Conservation (phyloP, 2,329 filamentous ascomycete species). For the Alternaria arbusti region DNA sequence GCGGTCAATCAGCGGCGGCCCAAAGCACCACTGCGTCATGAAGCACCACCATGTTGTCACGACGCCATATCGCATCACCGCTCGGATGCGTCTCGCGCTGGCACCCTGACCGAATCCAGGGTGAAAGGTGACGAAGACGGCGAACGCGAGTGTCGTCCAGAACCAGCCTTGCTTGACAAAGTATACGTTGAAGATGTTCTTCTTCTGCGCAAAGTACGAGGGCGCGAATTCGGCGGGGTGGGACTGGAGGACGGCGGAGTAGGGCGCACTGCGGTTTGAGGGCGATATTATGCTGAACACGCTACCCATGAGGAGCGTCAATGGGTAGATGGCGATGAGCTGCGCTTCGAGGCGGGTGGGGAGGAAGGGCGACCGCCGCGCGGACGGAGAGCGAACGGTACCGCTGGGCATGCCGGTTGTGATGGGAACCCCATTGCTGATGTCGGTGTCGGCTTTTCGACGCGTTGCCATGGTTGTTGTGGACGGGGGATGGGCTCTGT, state of each 20-base stretch:
- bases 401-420: slow-evolving; percentile 33
- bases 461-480: slow-evolving; percentile 37
- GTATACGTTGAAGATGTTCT: slow-evolving; percentile 87
- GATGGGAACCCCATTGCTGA: slow-evolving; percentile 19
- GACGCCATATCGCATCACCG: slow-evolving; percentile 70
- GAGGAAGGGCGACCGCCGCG: slow-evolving; percentile 63
- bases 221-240: slow-evolving; percentile 67
- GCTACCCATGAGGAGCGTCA: slow-evolving; percentile 79
- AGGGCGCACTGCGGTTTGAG: slow-evolving; percentile 65
- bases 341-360: slow-evolving; percentile 72
- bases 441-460: slow-evolving; percentile 36
- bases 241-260: slow-evolving; percentile 68
- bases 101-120: slow-evolving; percentile 59
- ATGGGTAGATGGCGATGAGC: slow-evolving; percentile 74
- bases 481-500: not conserved
- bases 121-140: slow-evolving; percentile 72
- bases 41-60: slow-evolving; percentile 82
- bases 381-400: slow-evolving; percentile 30
- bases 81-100: slow-evolving; percentile 59
- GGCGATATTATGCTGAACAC: slow-evolving; percentile 82
- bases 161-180: slow-evolving; percentile 97
- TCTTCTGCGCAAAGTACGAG: slow-evolving; percentile 91
- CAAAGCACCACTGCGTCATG: slow-evolving; percentile 97
- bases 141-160: slow-evolving; percentile 82
- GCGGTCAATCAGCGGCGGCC: slow-evolving; percentile 86